Base-by-base conservation (phyloP, 495 filamentous ascomycete genomes). In the Lepraria neglecta region DNA sequence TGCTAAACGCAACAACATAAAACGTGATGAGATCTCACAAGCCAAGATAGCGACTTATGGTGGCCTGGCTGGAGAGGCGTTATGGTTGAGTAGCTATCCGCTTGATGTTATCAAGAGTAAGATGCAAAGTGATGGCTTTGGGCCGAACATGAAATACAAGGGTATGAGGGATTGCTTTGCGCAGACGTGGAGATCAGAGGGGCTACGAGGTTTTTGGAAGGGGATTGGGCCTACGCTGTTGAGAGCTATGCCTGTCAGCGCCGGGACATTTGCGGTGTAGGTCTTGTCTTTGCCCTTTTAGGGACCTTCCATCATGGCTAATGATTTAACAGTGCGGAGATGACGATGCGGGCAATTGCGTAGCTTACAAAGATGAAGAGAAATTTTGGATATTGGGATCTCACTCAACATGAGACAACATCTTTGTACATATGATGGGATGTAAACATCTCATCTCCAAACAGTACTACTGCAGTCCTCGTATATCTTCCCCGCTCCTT, bases 51-150 rank as follows among this genome's bases (percentile, higher is more conserved):
- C 94, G 19, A 77, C 88, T 10, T 97, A 97, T 70, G 94, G 94
- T 65, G 94, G 94, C 46, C 71, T 97, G 58, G 94, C 94, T 1
- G 94, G 94, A 63, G 94, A 98, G 80, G 89, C 84, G 27, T 79
- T 98, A 46, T 98, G 94, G 94, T 71, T 98, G 64, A 80, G 79
- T 44, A 94, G 89, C 68, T 98, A 98, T 73, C 94, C 94, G 27
- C 86, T 98, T 60, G 94, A 98, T 74, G 94, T 97, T 31, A 76
- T 98, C 71, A 98, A 98, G 88, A 95, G 90, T 74, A 97, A 95
- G 84, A 95, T 97, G 92, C 94, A 98, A 82, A 95, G 84, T 64
- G 94, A 98, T 77, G 92, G 89, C 24, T 91, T 97, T 69, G 83
- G 84, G 27, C 80, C 80, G 1, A 73, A 80, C 59, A 82, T 80